These are phyloP conservation scores for Penicillium nucicola DNA, from an alignment of 495 filamentous ascomycete genomes.

Conservation along the genomic window DNA sequence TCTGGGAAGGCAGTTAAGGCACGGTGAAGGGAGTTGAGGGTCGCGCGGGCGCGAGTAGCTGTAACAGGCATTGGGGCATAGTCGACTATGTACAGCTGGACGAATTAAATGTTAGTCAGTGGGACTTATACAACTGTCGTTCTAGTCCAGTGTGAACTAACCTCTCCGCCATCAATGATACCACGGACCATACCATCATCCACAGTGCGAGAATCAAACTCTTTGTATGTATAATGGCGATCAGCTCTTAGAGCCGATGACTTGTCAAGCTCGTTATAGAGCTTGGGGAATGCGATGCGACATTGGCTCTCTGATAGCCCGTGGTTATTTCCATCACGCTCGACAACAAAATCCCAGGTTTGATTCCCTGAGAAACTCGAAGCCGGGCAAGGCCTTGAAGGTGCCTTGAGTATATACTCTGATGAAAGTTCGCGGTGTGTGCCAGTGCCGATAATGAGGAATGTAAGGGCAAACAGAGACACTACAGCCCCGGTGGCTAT, in stretches of 20 bases:
- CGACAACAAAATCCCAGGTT: constrained; percentile 32
- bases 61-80: constrained; percentile 31
- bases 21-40: constrained; percentile 38
- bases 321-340: constrained; percentile 36
- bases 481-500: constrained; percentile 28
- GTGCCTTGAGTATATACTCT: constrained; percentile 24
- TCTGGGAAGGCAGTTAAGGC: constrained; percentile 41
- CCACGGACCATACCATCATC: constrained; percentile 39
- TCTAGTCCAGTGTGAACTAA: constrained; percentile 13
- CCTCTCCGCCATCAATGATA: constrained; percentile 40
- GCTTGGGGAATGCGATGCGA: constrained; percentile 39
- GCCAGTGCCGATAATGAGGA: constrained; percentile 23
- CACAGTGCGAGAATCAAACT: constrained; percentile 27
- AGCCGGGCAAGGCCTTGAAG: constrained; percentile 3
- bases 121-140: neutral
- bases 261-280: constrained; percentile 44
- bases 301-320: constrained; percentile 42
- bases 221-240: constrained; percentile 24
- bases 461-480: constrained; percentile 29
- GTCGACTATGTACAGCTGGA: constrained; percentile 41
- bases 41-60: constrained; percentile 36
- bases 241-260: constrained; percentile 20
- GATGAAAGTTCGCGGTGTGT: constrained; percentile 15
- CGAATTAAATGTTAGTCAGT: neutral
- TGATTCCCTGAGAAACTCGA: constrained; percentile 4